These are phyloP conservation scores for Guyanaporus albipodus DNA, from an alignment of 768 basidiomycete genomes.

Conservation along the genomic window DNA sequence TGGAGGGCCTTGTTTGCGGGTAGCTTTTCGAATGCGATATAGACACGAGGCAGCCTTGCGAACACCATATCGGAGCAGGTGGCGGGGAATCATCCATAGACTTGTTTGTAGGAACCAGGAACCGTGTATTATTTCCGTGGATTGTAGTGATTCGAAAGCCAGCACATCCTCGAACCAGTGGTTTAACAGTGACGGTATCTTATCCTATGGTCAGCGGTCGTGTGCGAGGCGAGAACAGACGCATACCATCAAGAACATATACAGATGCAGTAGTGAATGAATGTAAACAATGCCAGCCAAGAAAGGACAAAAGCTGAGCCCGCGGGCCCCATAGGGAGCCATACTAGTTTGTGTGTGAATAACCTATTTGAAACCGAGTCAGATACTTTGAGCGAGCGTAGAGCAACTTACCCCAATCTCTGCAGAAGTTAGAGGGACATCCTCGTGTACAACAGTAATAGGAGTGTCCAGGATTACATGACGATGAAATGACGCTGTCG, in stretches of 20 bases:
- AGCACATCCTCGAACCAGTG: conserved; percentile 21
- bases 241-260: conserved; percentile 24
- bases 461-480: neutral
- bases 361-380: conserved; percentile 3
- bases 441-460: neutral
- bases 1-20: neutral
- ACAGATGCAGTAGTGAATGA: conserved; percentile 16
- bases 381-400: neutral
- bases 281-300: conserved; percentile 10
- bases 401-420: neutral
- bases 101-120: conserved; percentile 3
- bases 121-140: neutral
- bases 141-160: conserved; percentile 10
- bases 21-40: neutral
- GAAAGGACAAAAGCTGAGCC: conserved; percentile 23
- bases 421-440: neutral
- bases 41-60: conserved; percentile 1
- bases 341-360: neutral
- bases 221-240: neutral
- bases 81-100: conserved; percentile 5
- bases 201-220: neutral
- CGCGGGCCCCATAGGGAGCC: conserved; percentile 3
- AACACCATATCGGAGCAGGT: neutral
- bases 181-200: conserved; percentile 17
- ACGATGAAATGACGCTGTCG: neutral